phyloP scores from a whole-genome alignment of 306 rosid species.

The Cicer chorassanicum region DNA sequence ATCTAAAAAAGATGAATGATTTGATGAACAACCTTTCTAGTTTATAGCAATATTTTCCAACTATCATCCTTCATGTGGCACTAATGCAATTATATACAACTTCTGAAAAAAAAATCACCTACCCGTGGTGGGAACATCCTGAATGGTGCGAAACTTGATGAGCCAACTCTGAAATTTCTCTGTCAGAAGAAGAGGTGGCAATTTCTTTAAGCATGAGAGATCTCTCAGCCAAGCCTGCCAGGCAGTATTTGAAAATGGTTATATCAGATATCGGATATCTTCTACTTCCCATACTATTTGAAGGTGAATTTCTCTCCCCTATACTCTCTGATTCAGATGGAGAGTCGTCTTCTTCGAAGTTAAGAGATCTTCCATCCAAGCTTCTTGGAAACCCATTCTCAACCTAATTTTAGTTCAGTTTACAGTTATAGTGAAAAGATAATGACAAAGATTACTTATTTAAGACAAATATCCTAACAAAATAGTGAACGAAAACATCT shows the following conservation, averaged over 20 bases:
- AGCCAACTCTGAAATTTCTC: conserved; percentile 72
- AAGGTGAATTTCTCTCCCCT: conserved; percentile 60
- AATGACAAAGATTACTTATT: conserved; percentile 12
- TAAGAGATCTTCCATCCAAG: conserved; percentile 53
- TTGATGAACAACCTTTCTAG: conserved; percentile 26
- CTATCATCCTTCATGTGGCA: conserved; percentile 37
- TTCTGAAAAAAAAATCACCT: conserved; percentile 44
- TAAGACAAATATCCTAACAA: conserved; percentile 25
- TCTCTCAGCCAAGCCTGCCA: conserved; percentile 79
- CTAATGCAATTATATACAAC: conserved; percentile 13
- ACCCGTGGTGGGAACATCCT: conserved; percentile 96
- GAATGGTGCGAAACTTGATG: conserved; percentile 74
- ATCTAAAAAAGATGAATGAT: conserved; percentile 17
- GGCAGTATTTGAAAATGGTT: conserved; percentile 81
- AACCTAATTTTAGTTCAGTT: conserved; percentile 55
- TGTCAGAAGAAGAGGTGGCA: conserved; percentile 60
- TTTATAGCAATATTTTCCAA: conserved; percentile 27
- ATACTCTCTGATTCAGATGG: conserved; percentile 73
- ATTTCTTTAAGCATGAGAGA: conserved; percentile 90
- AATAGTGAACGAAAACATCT: conserved; percentile 12
- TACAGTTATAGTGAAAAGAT: conserved; percentile 38
- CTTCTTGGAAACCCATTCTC: conserved; percentile 57
- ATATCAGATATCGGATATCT: conserved; percentile 72
- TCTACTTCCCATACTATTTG: conserved; percentile 53
- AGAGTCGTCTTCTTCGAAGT: conserved; percentile 61